These are phyloP conservation scores for Porodaedalea pini DNA, from an alignment of 1,284 basidiomycete genomes.

Conservation along the genomic window DNA sequence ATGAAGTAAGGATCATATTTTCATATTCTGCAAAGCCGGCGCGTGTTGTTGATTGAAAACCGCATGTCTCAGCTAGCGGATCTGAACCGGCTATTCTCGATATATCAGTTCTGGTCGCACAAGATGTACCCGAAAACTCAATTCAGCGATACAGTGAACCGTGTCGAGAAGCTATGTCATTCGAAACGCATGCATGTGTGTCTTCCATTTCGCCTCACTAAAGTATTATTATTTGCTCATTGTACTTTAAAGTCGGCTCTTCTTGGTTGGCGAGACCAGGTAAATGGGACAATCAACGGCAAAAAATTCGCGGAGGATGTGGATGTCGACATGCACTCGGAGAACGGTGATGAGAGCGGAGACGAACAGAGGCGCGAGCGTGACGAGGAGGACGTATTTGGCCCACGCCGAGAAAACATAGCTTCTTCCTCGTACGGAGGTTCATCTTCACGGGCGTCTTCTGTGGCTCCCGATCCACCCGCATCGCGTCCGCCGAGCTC, in stretches of 20 bases:
- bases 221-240: slow-evolving; percentile 5
- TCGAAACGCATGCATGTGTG: slow-evolving; percentile 79
- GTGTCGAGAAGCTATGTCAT: slow-evolving; percentile 84
- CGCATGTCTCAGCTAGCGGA: slow-evolving; percentile 57
- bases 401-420: slow-evolving; percentile 29
- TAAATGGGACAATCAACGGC: slow-evolving; percentile 47
- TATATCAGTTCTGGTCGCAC: slow-evolving; percentile 93
- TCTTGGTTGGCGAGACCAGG: slow-evolving; percentile 73
- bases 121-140: slow-evolving; percentile 83
- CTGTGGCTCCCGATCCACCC: slow-evolving; percentile 18
- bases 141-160: slow-evolving; percentile 77
- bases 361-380: slow-evolving; percentile 4
- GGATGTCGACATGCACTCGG: slow-evolving; percentile 23
- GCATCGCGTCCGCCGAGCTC: slow-evolving; percentile 48
- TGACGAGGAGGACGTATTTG: slow-evolving; percentile 21
- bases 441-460: slow-evolving; percentile 14
- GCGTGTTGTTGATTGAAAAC: not conserved
- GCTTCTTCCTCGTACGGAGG: slow-evolving; percentile 34
- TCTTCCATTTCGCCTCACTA: slow-evolving; percentile 14
- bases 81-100: slow-evolving; percentile 69
- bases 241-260: slow-evolving; percentile 51
- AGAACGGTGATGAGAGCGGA: slow-evolving; percentile 28
- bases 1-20: slow-evolving; percentile 59
- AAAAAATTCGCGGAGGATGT: slow-evolving; percentile 33
- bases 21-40: not conserved